phyloP scores from a whole-genome alignment of 306 rosid genomes.

The Luffa acutangula region DNA sequence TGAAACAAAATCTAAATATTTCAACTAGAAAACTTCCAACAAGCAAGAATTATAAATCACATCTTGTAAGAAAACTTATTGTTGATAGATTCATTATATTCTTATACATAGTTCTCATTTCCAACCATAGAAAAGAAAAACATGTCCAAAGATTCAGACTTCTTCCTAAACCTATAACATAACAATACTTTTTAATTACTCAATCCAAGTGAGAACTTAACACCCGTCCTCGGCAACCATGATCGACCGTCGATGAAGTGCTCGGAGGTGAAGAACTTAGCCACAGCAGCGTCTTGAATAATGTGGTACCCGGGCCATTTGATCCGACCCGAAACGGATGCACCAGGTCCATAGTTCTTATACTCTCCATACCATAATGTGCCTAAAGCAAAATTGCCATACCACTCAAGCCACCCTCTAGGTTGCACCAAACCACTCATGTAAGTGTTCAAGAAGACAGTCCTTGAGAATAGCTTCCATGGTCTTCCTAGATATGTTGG shows the following conservation, averaged over 20 bases:
- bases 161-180: not conserved
- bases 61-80: not conserved
- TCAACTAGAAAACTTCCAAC: not conserved
- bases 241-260: slow-evolving; percentile 32
- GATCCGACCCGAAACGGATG: slow-evolving; percentile 26
- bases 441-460: slow-evolving; percentile 33
- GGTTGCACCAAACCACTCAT: slow-evolving; percentile 37
- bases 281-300: slow-evolving; percentile 10
- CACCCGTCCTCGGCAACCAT: slow-evolving; percentile 37
- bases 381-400: slow-evolving; percentile 28
- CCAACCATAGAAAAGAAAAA: not conserved
- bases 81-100: not conserved
- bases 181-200: not conserved
- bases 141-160: not conserved
- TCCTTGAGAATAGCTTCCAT: slow-evolving; percentile 47
- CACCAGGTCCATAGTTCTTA: slow-evolving; percentile 37
- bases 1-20: not conserved
- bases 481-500: slow-evolving; percentile 44
- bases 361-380: slow-evolving; percentile 50
- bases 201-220: slow-evolving; percentile 29
- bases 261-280: slow-evolving; percentile 30
- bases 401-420: slow-evolving; percentile 52
- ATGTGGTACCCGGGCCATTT: slow-evolving; percentile 38
- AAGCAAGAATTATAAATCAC: not conserved
- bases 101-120: not conserved